These are phyloP conservation scores for Colletotrichum sp. DNA, from an alignment of 2,329 filamentous ascomycete species.

Conservation along the genomic window DNA sequence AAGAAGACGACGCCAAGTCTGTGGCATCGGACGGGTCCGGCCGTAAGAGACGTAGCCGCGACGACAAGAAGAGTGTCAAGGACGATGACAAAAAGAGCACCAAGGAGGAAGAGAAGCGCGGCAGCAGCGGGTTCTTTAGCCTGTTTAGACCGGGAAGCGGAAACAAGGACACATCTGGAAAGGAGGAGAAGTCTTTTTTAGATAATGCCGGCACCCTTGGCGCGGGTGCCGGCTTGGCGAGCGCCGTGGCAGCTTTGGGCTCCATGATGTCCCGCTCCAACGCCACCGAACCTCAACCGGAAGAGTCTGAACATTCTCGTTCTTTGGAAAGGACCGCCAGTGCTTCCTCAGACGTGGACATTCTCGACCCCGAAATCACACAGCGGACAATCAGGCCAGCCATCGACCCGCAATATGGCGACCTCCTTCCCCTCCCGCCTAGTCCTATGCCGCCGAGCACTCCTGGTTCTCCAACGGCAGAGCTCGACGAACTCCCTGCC, in stretches of 20 bases:
- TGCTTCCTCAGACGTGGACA: conserved; percentile 33
- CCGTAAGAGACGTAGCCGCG: conserved; percentile 35
- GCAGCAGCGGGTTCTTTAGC: conserved; percentile 52
- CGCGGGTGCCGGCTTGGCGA: conserved; percentile 70
- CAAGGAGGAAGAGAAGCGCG: conserved; percentile 44
- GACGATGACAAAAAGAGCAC: conserved; percentile 39
- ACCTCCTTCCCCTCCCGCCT: conserved; percentile 68
- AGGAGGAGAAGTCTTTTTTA: conserved; percentile 64
- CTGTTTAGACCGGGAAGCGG: conserved; percentile 50
- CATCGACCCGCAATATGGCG: conserved; percentile 70
- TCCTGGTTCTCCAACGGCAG: conserved; percentile 51
- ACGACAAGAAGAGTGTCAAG: conserved; percentile 41
- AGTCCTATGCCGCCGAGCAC: conserved; percentile 68
- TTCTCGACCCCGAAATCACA: conserved; percentile 63
- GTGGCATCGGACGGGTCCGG: conserved; percentile 34
- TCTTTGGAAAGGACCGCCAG: background rate
- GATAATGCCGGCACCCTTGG: conserved; percentile 73
- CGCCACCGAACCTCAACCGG: conserved; percentile 50
- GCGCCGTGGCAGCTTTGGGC: conserved; percentile 49
- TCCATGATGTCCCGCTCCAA: conserved; percentile 46
- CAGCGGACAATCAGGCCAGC: conserved; percentile 65
- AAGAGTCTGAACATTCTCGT: conserved; percentile 29
- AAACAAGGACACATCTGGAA: conserved; percentile 37
- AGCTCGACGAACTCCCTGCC: conserved; percentile 50
- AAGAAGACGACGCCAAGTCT: conserved; percentile 55